A percentile compares a stretch with the other conserved stretches of the same genome.
Conservation (phyloP, 2,329 filamentous ascomycete species). For the Sporothrix sp. region DNA sequence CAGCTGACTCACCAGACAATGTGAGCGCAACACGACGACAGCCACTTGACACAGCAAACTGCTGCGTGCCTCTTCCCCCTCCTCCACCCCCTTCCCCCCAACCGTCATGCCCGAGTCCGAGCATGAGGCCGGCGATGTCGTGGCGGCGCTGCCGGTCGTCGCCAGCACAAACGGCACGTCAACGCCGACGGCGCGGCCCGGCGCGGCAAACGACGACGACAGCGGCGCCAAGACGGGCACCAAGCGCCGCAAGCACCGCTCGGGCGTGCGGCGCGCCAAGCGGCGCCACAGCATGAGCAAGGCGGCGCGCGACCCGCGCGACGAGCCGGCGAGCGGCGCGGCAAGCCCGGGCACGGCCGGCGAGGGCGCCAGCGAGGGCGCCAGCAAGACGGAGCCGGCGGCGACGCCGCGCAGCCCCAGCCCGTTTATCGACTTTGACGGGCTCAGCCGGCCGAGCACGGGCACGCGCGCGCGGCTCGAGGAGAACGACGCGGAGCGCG, state of each 20-base stretch:
- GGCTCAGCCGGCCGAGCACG: slow-evolving; percentile 24
- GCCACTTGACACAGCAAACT: too few relatives aligned
- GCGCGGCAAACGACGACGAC: not conserved
- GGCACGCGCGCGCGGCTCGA: slow-evolving; percentile 56
- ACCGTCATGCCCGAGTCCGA: slow-evolving; percentile 7
- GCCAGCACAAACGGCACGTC: not conserved
- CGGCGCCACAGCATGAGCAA: slow-evolving; percentile 41
- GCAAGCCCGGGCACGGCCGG: not conserved
- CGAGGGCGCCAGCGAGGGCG: not conserved
- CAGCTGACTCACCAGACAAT: too few relatives aligned
- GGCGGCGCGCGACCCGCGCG: slow-evolving; percentile 50
- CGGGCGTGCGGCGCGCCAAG: not conserved
- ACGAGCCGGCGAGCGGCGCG: slow-evolving; percentile 31
- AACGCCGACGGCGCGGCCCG: not conserved
- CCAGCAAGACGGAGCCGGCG: not conserved
- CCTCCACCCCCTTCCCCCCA: too few relatives aligned
- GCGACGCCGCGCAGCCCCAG: slow-evolving; percentile 1
- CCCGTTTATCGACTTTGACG: slow-evolving; percentile 14
- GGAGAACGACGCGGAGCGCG: slow-evolving; percentile 43
- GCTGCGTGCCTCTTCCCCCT: too few relatives aligned
- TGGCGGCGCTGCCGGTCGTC: not conserved
- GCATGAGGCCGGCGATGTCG: not conserved
- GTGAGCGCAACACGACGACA: too few relatives aligned
- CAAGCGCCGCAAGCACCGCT: slow-evolving; percentile 1
- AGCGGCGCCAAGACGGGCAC: not conserved